These are phyloP conservation scores for Pichia sp. DNA, from an alignment of 1,139 yeast species.

Conservation along the genomic window DNA sequence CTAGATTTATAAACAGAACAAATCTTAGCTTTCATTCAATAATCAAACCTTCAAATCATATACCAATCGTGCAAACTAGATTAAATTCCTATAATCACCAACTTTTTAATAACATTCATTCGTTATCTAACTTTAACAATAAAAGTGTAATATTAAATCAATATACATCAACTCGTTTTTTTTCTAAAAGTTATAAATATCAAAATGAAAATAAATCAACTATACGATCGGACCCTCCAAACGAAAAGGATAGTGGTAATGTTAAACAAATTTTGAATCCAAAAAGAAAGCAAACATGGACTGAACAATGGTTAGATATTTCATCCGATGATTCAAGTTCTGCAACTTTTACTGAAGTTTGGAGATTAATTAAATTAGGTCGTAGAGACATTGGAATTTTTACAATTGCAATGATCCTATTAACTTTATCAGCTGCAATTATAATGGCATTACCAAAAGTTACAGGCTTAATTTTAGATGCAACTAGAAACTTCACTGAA, in stretches of 20 bases:
- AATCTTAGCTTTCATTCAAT: background rate
- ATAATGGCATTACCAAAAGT: conserved; percentile 75
- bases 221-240: background rate
- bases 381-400: conserved; percentile 46
- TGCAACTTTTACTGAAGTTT: conserved; percentile 42
- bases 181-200: background rate
- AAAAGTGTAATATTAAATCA: background rate
- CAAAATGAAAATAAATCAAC: background rate
- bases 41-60: background rate
- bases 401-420: conserved; percentile 51
- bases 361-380: conserved; percentile 44
- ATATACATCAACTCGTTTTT: background rate
- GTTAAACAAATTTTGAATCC: background rate
- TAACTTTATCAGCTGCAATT: conserved; percentile 53
- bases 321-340: conserved; percentile 28
- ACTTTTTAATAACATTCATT: background rate
- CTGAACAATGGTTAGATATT: conserved; percentile 25
- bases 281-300: conserved; percentile 18
- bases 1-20: background rate
- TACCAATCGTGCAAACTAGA: background rate
- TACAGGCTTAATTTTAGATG: conserved; percentile 72
- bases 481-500: conserved; percentile 36
- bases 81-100: background rate
- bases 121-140: background rate
- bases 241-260: background rate